Percentiles rank a stretch among this genome's conserved stretches.
These are phyloP conservation scores for Lentinula aciculospora DNA, from an alignment of 768 basidiomycete genomes.

Conservation along the genomic window DNA sequence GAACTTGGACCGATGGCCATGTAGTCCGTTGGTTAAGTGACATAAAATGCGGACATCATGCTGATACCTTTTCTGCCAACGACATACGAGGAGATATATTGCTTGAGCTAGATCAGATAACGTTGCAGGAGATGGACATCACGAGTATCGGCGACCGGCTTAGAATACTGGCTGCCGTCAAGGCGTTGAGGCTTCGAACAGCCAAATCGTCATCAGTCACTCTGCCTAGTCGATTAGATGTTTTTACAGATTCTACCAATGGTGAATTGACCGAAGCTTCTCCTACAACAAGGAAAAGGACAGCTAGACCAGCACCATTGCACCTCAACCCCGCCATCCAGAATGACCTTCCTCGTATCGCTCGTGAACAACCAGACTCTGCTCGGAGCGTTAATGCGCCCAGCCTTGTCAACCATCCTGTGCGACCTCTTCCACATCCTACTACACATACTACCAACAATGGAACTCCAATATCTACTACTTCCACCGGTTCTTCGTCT, in stretches of 20 bases:
- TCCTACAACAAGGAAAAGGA: constrained; percentile 17
- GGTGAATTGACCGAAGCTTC: constrained; percentile 15
- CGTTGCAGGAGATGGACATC: constrained; percentile 88
- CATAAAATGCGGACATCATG: constrained; percentile 67
- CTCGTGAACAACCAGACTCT: constrained; percentile 61
- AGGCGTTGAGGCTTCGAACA: constrained; percentile 62
- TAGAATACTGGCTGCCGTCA: constrained; percentile 81
- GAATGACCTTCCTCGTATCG: constrained; percentile 66
- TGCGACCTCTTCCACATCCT: constrained; percentile 49
- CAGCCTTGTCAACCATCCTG: constrained; percentile 22
- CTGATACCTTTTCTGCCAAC: constrained; percentile 68
- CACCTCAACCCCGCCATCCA: constrained; percentile 55
- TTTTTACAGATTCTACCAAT: constrained; percentile 5
- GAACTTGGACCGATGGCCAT: constrained; percentile 67
- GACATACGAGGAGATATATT: constrained; percentile 92
- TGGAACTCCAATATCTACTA: constrained; percentile 13
- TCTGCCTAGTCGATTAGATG: constrained; percentile 10
- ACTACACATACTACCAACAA: constrained; percentile 22
- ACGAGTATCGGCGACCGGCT: constrained; percentile 88
- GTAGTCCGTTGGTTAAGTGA: constrained; percentile 76
- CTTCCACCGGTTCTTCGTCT: constrained; percentile 11
- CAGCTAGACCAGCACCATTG: constrained; percentile 75
- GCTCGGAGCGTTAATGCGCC: constrained; percentile 27
- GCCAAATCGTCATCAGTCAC: constrained; percentile 12
- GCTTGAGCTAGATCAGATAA: constrained; percentile 83